phyloP scores from a whole-genome alignment of 768 basidiomycete genomes.

The Mycena olivaceomarginata region DNA sequence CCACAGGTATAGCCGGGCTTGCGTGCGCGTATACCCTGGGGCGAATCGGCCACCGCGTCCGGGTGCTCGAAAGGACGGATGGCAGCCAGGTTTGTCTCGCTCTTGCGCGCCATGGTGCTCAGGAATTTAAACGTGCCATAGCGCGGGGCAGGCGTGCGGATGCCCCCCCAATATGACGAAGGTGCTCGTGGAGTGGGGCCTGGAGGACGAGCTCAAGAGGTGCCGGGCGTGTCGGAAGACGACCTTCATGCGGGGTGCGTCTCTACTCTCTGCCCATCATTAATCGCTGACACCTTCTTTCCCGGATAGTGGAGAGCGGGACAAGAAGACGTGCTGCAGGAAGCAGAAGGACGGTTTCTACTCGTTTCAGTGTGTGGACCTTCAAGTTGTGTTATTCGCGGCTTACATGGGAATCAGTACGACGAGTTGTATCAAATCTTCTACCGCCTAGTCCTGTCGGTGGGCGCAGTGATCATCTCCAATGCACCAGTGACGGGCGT shows the following conservation, averaged over 20 bases:
- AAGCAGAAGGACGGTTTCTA: background rate
- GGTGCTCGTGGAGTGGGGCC: constrained; percentile 6
- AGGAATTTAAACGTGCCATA: background rate
- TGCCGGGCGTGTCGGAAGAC: background rate
- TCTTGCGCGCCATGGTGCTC: background rate
- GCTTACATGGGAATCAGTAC: background rate
- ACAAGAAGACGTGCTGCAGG: constrained; percentile 3
- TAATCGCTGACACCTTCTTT: background rate
- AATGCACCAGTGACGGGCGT: background rate
- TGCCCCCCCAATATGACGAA: constrained; percentile 3
- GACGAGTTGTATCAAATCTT: background rate
- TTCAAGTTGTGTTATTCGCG: background rate
- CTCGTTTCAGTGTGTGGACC: background rate
- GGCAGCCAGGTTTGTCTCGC: background rate
- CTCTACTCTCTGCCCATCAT: background rate
- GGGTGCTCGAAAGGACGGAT: background rate
- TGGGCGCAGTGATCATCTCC: background rate
- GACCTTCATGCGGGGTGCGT: background rate
- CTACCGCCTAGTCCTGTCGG: background rate
- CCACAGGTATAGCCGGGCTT: background rate
- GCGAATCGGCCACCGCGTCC: background rate
- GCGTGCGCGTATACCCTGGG: constrained; percentile 1
- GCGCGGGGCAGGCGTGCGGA: background rate
- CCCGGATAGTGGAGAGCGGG: background rate
- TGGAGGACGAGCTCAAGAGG: background rate